Percentiles rank a stretch among this genome's conserved stretches.
Conservation (phyloP, 805 yeast genomes). For the Saccharomycopsis babjevae region DNA sequence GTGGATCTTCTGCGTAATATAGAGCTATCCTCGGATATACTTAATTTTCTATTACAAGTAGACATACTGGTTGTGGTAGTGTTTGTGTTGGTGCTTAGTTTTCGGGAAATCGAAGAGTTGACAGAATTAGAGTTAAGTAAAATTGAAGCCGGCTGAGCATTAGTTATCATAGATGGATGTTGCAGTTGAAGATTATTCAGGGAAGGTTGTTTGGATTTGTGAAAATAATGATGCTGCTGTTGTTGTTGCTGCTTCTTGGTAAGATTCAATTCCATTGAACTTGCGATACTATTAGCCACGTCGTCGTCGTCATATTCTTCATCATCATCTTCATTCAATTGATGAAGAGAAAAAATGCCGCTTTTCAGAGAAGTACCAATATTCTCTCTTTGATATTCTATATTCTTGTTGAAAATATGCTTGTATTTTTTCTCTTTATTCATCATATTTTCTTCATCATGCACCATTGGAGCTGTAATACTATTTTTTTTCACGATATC, state of each 20-base stretch:
- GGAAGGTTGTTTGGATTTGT: background rate
- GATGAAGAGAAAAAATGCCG: background rate
- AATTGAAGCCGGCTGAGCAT: background rate
- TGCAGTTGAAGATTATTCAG: background rate
- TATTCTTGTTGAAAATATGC: slow-evolving; percentile 6
- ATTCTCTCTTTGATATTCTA: slow-evolving; percentile 13
- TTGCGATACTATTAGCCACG: background rate
- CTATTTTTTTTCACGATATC: slow-evolving; percentile 7
- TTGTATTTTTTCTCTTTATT: slow-evolving; percentile 10
- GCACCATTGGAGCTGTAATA: slow-evolving; percentile 1
- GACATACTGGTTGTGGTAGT: background rate
- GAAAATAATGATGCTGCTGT: background rate
- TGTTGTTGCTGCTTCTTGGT: background rate
- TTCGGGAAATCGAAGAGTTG: background rate
- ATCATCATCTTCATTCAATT: background rate
- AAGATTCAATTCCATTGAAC: background rate
- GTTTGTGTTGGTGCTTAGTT: background rate
- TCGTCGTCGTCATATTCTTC: background rate
- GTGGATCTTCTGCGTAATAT: background rate
- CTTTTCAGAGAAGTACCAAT: background rate
- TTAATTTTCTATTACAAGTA: background rate
- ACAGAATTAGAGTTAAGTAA: background rate
- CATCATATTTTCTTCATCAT: slow-evolving; percentile 1
- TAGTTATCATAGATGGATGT: background rate
- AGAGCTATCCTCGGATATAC: background rate